Base-by-base conservation (phyloP, 352 stramenopile genomes). In the Pythium sukuiense region DNA sequence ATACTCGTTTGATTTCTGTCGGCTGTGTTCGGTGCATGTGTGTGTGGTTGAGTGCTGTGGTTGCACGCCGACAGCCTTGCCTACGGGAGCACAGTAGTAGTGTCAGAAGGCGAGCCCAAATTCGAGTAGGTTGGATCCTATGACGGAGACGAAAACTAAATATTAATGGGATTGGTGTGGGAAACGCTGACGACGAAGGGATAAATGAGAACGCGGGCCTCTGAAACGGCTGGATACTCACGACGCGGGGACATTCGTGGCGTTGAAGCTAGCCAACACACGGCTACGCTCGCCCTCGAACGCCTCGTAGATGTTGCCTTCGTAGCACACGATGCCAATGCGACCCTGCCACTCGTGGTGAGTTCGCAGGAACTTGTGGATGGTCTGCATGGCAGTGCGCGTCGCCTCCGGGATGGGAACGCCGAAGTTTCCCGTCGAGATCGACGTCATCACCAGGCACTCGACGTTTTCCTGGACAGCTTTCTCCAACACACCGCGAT, bases 351-450 rank as follows among this genome's bases (percentile, higher is more conserved):
- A 70, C 12, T 58, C 50, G 13, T 54, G 59, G 39, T 66, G 54
- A 2, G 29, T 27, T 16, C 60, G 60, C 30, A 68, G 37, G 48
- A 62, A 73, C 16, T 57, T 59, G 37, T 71, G 71, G 35, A 73
- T 71, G 11, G 62, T 59, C 12, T 60, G 58, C 37, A 81, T 60
- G 14, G 53, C 74, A 9, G 69, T 67, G 3, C 50, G 53, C 3
- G 74, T 60, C 2, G 67, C 65, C 26, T 70, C 55, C 2, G 55
- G 39, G 18, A 69, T 55, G 0, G 76, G 76, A 2, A 84, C 61
- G 1, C 76, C 73, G 45, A 88, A 76, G 49, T 81, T 87, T 2
- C 84, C 81, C 0, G 84, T 91, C 1, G 84, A 88, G 56, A 93
- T 89, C 20, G 84, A 91, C 37, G 76, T 63, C 45, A 90, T 67